Conservation (phyloP, 176 grass and related monocot genomes). For the Musa acuminata region DNA sequence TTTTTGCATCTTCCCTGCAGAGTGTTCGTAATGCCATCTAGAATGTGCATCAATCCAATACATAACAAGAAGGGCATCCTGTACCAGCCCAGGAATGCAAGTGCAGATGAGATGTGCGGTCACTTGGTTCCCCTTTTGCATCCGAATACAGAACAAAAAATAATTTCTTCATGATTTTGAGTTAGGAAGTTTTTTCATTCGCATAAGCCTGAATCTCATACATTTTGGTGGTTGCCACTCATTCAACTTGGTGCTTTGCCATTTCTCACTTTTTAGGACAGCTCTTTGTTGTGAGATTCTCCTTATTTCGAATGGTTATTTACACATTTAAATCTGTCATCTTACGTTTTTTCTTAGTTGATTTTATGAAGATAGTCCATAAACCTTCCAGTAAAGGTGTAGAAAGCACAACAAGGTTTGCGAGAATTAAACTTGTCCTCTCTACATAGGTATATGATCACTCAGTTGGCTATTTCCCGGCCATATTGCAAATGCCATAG, state of each 20-base stretch:
- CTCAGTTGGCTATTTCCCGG: background rate
- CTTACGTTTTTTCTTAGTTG: background rate
- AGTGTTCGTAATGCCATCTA: slow-evolving; percentile 82
- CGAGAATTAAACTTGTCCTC: background rate
- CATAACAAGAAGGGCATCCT: slow-evolving; percentile 75
- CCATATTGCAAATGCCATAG: too few species aligned
- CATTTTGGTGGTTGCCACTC: too few species aligned
- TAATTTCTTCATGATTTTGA: background rate
- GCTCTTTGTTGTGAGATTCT: slow-evolving; percentile 1
- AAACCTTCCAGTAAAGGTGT: too few species aligned
- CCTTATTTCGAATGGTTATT: background rate
- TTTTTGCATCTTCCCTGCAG: slow-evolving; percentile 32
- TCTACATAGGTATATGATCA: background rate
- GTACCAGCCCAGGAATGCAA: slow-evolving; percentile 26
- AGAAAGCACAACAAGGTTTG: background rate
- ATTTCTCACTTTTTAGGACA: background rate
- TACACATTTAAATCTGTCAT: background rate
- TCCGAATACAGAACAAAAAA: background rate
- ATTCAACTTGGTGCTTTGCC: background rate
- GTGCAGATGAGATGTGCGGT: slow-evolving; percentile 40
- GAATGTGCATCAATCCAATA: slow-evolving; percentile 71
- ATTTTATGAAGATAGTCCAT: background rate
- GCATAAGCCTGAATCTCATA: background rate
- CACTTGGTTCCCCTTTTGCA: slow-evolving; percentile 14
- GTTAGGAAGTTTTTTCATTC: background rate